These are phyloP conservation scores for Suhomyces bribrorum DNA, from an alignment of 1,139 yeast genomes.

Conservation along the genomic window DNA sequence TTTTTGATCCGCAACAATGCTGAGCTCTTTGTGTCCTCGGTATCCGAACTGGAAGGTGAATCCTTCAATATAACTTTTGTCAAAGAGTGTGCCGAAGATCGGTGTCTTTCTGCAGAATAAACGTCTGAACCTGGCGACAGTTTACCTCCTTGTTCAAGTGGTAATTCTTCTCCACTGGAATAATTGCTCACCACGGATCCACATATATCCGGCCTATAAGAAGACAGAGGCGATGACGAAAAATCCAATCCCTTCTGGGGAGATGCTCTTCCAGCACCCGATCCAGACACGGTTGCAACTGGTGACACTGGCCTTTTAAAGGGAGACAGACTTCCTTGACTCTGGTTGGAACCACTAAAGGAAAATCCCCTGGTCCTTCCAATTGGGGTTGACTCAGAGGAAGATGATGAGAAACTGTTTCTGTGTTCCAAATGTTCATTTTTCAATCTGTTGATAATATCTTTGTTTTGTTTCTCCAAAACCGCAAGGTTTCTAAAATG, in stretches of 20 bases:
- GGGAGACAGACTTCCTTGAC: slow-evolving; percentile 27
- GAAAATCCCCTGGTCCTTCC: slow-evolving; percentile 44
- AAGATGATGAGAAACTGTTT: slow-evolving; percentile 44
- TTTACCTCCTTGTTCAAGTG: slow-evolving; percentile 23
- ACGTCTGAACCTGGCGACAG: slow-evolving; percentile 20
- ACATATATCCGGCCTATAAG: slow-evolving; percentile 32
- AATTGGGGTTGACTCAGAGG: slow-evolving; percentile 43
- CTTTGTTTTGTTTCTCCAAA: slow-evolving; percentile 90
- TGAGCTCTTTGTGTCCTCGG: slow-evolving; percentile 56
- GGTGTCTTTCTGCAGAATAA: slow-evolving; percentile 18
- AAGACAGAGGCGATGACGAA: slow-evolving; percentile 23
- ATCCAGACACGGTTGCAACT: slow-evolving; percentile 13
- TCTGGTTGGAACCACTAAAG: slow-evolving; percentile 22
- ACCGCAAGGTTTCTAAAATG: slow-evolving; percentile 87
- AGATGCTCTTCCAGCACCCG: slow-evolving; percentile 22
- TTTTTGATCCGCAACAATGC: slow-evolving; percentile 59
- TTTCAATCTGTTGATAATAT: slow-evolving; percentile 82
- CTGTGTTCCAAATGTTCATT: slow-evolving; percentile 72
- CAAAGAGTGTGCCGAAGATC: slow-evolving; percentile 33
- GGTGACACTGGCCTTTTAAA: slow-evolving; percentile 40
- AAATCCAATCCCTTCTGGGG: slow-evolving; percentile 19
- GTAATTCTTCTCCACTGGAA: slow-evolving; percentile 42
- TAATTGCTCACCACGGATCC: slow-evolving; percentile 36
- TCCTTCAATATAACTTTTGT: slow-evolving; percentile 40
- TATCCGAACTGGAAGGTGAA: slow-evolving; percentile 72